Base-by-base conservation (phyloP, 2,329 filamentous ascomycete genomes). In the Aspergillus ustus region DNA sequence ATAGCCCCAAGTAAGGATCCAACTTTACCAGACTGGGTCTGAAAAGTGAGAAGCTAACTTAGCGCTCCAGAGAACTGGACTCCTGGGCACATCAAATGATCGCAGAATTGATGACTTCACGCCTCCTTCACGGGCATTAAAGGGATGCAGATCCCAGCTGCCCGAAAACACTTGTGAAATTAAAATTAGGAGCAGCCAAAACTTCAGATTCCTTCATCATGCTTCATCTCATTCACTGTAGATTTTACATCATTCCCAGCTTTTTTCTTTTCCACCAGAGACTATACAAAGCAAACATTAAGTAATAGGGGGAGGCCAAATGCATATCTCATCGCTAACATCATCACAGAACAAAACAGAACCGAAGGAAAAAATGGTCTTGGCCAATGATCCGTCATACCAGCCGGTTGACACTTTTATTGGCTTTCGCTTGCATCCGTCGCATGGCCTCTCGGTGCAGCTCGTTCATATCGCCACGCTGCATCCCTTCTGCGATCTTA, bases 401-500 rank as follows among this genome's bases (percentile, higher is more conserved):
- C 28, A 46, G 57, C 45, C 59, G 50, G 57, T 67, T 71, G 25
- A 69, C 63, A 50, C 67, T 68, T 51, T 72, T 75, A 64, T 84
- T 85, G 0, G 84, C 85, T 52, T 79, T 76, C 15, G 83, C 82
- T 73, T 97, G 93, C 88, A 97, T 90, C 74, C 84, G 88, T 65
- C 90, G 84, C 85, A 97, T 84, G 1, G 90, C 91, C 65, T 93
- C 89, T 20, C 90, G 84, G 74, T 97, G 93, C 22, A 89, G 84
- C 50, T 91, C 89, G 55, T 91, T 81, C 81, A 96, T 85, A 65
- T 90, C 87, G 0, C 89, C 89, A 17, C 86, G 87, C 57, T 91
- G 84, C 90, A 96, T 95, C 66, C 87, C 84, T 74, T 89, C 87
- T 66, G 92, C 90, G 69, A 92, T 88, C 43, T 83, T 83, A 53